Evolutionary conservation across 140 eudicot genomes (phyloP), one percentile per base, ranked within the genome.

Genomic region (Flaveria floridana): DNA sequence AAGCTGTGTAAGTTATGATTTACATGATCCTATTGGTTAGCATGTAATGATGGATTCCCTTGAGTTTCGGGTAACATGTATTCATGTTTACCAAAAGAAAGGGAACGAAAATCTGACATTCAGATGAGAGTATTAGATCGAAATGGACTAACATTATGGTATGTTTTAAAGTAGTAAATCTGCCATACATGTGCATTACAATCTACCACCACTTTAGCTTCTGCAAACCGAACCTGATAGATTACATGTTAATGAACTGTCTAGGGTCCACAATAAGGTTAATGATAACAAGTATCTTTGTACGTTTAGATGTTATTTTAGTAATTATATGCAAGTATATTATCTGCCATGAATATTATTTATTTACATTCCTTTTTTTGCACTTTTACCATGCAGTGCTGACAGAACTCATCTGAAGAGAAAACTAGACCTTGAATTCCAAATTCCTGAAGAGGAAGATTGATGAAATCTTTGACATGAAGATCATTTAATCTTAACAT

Each of bases 381-480:
- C 18, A 13, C 11, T 66, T 12, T 55, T 65, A 20, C 65, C n/a
- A 26, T 74, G 69, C 85, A 91, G 95, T 86, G 96, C 96, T 80
- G 91, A 90, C 83, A 86, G 87, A 73, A 77, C 95, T 41, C 95
- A 90, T 78, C 68, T 90, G 53, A 90, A 90, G 89, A 82, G 95
- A 68, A 90, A 90, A 77, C 66, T 90, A 28, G 95, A 90, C 78
- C 88, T 90, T 20, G 96, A 90, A 69, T 90, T 90, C 74, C 94
- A 84, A 79, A 80, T 74, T 62, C 96, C 95, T 26, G 95, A 90
- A 80, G 96, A 89, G 71, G 96, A 89, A 64, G 84, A 87, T 66
- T 84, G 76, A 48, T 57, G 63, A 47, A 68, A 15, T 41, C 3
- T 53, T 34, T 25, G 21, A 9, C 42, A 18, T n/a, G 71, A 42